phyloP scores from a whole-genome alignment of 768 basidiomycete species.

The Tulasnella sp. region DNA sequence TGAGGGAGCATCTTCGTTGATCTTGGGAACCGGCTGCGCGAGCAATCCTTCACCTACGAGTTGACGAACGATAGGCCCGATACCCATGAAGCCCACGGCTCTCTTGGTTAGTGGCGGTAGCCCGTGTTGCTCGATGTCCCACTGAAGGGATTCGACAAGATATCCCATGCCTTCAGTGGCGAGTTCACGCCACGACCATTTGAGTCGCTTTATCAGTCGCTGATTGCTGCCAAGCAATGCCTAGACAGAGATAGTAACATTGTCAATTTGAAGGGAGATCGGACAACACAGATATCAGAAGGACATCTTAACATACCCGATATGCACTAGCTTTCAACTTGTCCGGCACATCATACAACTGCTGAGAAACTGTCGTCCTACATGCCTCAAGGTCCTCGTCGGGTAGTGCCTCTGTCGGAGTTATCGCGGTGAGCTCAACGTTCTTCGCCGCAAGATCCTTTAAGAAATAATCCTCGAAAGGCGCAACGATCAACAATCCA shows the following conservation, averaged over 20 bases:
- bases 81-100: conserved; percentile 42
- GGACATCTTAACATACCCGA: conserved; percentile 29
- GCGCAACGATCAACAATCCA: conserved; percentile 25
- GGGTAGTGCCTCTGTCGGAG: conserved; percentile 21
- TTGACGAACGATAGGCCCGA: conserved; percentile 29
- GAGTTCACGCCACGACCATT: conserved; percentile 33
- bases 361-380: conserved; percentile 21
- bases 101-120: conserved; percentile 34
- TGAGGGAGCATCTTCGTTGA: conserved; percentile 14
- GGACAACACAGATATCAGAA: no score
- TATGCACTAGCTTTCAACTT: conserved; percentile 43
- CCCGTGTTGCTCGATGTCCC: conserved; percentile 25
- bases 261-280: not conserved
- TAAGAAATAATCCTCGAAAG: conserved; percentile 40
- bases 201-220: conserved; percentile 29
- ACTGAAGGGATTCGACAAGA: conserved; percentile 21
- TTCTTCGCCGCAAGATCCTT: conserved; percentile 33
- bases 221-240: conserved; percentile 53
- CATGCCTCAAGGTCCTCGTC: not conserved
- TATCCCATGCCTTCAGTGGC: conserved; percentile 33
- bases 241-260: not conserved
- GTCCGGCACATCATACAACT: conserved; percentile 29
- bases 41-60: conserved; percentile 24
- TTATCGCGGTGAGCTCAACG: conserved; percentile 32
- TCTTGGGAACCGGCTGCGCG: conserved; percentile 1